A percentile compares a stretch with the other conserved stretches of the same genome.
These are phyloP conservation scores for Colletotrichum liriopes DNA, from an alignment of 2,329 filamentous ascomycete species.

Conservation along the genomic window DNA sequence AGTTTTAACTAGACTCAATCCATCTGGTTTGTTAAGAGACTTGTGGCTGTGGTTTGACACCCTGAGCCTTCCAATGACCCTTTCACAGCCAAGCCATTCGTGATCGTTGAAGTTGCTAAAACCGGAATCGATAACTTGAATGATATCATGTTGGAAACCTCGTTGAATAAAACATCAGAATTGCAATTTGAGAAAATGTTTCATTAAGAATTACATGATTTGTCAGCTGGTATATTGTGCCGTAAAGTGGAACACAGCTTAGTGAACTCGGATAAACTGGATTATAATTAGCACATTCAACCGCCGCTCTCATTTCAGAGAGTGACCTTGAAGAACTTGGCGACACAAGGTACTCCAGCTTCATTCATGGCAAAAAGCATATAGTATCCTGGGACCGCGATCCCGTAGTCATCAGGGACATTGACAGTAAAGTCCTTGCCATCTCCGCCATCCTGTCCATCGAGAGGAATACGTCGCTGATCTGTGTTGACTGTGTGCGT, in stretches of 20 bases:
- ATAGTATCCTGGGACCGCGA: conserved; percentile 67
- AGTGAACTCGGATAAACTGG: not conserved
- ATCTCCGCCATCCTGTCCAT: conserved; percentile 45
- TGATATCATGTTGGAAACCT: no score
- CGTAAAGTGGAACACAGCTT: not conserved
- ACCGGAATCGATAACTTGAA: no score
- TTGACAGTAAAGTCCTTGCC: conserved; percentile 53
- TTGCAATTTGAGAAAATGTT: no score
- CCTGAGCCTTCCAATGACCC: no score
- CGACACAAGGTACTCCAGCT: conserved; percentile 62
- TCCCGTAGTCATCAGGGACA: conserved; percentile 63
- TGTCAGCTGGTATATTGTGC: not conserved
- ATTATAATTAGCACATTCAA: not conserved
- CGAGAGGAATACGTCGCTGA: conserved; percentile 67
- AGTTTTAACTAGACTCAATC: no score
- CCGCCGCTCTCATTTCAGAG: not conserved
- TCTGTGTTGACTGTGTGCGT: conserved; percentile 73
- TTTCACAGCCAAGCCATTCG: no score
- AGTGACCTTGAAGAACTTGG: conserved; percentile 55
- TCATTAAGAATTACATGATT: no score
- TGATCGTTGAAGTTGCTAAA: no score
- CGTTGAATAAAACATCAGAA: no score
- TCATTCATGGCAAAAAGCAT: conserved; percentile 66
- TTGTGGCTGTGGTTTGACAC: no score
- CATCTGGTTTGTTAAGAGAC: no score